A percentile compares a stretch with the other conserved stretches of the same genome.
Conservation (phyloP, 805 yeast genomes). For the Saturnispora hagleri region DNA sequence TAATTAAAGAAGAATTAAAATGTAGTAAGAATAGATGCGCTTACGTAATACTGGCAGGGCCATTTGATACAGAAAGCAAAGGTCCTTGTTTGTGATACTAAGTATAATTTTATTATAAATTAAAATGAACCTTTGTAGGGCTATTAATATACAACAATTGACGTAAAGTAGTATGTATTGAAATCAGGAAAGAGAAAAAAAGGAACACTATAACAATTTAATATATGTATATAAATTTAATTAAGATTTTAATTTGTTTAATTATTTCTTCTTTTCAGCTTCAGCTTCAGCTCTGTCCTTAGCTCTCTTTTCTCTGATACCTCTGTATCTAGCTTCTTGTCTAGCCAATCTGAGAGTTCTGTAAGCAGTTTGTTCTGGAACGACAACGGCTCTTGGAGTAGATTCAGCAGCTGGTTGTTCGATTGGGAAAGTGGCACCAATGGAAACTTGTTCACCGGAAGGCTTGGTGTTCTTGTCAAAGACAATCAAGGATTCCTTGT, state of each 20-base stretch:
- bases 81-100: no score
- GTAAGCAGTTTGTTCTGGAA: conserved; percentile 66
- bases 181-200: conserved; percentile 1
- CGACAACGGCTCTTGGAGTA: conserved; percentile 84
- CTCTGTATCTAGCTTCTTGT: conserved; percentile 87
- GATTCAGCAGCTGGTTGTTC: conserved; percentile 64
- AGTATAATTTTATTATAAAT: no score
- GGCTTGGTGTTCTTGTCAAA: conserved; percentile 83
- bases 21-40: no score
- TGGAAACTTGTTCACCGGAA: conserved; percentile 71
- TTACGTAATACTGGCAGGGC: neutral
- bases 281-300: conserved; percentile 97
- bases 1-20: neutral
- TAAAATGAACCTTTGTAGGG: no score
- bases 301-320: conserved; percentile 97
- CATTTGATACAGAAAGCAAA: no score
- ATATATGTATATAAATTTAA: conserved; percentile 3
- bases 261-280: conserved; percentile 95
- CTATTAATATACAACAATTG: conserved; percentile 2
- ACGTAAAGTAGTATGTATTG: conserved; percentile 2
- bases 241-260: conserved; percentile 19
- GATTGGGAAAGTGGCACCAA: conserved; percentile 84
- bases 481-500: conserved; percentile 90
- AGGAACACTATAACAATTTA: conserved; percentile 4
- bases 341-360: conserved; percentile 92